phyloP scores from a whole-genome alignment of 805 yeast species.

The Candida vartiovaarae region DNA sequence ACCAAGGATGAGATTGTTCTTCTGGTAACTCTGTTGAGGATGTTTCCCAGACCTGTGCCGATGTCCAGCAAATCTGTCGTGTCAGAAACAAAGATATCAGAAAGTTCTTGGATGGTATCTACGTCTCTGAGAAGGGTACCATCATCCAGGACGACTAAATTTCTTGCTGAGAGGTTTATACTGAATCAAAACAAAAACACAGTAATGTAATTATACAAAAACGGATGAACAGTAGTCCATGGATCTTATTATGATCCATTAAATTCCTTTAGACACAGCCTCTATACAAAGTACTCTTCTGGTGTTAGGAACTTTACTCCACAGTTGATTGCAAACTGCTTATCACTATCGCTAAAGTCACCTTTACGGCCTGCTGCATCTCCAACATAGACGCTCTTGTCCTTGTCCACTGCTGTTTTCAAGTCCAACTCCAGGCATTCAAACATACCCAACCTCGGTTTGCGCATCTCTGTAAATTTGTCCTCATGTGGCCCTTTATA shows the following conservation, averaged over 20 bases:
- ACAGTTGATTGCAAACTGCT: constrained; percentile 52
- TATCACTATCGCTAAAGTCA: constrained; percentile 81
- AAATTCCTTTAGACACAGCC: background rate
- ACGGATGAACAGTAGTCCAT: background rate
- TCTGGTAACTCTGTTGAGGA: constrained; percentile 95
- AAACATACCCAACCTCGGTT: constrained; percentile 82
- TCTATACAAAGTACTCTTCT: constrained; percentile 48
- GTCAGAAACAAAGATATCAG: constrained; percentile 99
- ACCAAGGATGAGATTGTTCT: constrained; percentile 94
- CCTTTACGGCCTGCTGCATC: constrained; percentile 87
- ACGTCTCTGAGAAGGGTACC: constrained; percentile 93
- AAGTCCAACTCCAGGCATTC: constrained; percentile 39
- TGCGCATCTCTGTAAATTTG: constrained; percentile 39
- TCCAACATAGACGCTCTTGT: constrained; percentile 67
- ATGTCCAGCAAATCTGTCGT: constrained; percentile 94
- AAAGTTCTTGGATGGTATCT: constrained; percentile 99
- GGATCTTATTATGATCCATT: constrained; percentile 3
- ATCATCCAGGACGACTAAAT: constrained; percentile 56
- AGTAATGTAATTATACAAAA: constrained; percentile 3
- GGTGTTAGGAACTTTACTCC: constrained; percentile 59
- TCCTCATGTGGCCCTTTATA: constrained; percentile 8
- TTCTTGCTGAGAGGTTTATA: background rate
- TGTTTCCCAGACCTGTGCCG: constrained; percentile 98
- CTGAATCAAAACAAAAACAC: background rate
- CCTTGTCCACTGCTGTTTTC: constrained; percentile 21